Base-by-base conservation (phyloP, 2,329 filamentous ascomycete genomes). In the Aureobasidium zeae region DNA sequence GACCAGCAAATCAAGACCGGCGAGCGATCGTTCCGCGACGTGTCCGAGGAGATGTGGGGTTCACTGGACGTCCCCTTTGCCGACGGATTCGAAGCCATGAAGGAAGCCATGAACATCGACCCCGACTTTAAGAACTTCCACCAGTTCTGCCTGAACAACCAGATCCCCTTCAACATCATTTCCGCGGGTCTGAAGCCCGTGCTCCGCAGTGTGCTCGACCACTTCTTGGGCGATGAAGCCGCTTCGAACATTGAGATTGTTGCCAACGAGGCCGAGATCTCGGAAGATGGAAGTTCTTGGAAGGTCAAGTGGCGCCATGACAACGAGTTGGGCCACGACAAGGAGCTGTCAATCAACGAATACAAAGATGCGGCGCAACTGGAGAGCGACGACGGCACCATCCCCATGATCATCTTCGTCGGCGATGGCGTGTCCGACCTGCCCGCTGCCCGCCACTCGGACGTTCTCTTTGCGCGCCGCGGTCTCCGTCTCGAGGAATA, bases 41-140 rank as follows among this genome's bases (percentile, higher is more conserved):
- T 79, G n/a, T 81, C 77, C 0, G 78, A 82, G 51, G 79, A 83
- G 58, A 81, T 83, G 73, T 83, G 79, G 76, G 74, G 73, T 6
- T 81, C 77, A 1, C 63, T 83, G 7, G 69, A 76, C 48, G 71
- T 83, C 0, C 77, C 78, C 2, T 82, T 83, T 54, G 78, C 80
- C 17, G 73, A 81, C 49, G 79, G 78, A 11, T 82, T 83, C 62
- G 66, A 73, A 44, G 66, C 81, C 21, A 79, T 83, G 72, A 69
- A 77, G 53, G 64, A 73, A 35, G 67, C 66, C 0, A 68, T 83
- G 20, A 71, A 79, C 22, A 77, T 83, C 44, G 79, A 83, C 53
- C 68, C 70, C 0, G 76, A 74, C 49, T 83, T 83, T 62, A 65
- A 70, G 32, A 64, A 66, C 32, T 83, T 83, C 64, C 78, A 83